Evolutionary conservation across 306 rosid genomes (phyloP), one percentile per base, ranked within the genome.

Genomic region (Datisca glomerata): DNA sequence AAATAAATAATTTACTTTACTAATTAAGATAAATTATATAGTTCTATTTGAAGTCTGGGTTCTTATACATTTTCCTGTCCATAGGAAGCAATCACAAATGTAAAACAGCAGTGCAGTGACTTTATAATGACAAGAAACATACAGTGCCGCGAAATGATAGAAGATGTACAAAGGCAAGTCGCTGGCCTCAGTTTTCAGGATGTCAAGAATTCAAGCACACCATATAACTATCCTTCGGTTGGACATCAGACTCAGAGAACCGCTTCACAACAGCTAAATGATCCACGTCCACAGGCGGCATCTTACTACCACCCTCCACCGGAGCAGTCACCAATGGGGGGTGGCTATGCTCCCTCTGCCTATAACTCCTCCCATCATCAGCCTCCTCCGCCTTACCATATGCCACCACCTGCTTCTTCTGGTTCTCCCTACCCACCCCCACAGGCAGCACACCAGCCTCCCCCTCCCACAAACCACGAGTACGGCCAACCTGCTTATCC

Each of bases 401-500:
- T 71, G 38, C 76, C 85, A 20, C 83, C 78, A 18, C 80, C 78
- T 24, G 6, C 80, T 35, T 60, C 84, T 41, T 49, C 74, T 7
- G 9, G 66, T 16, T 34, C 72, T 29, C 86, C 79, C 7, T 77
- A 80, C 56, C 75, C 71, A 14, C 81, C 87, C 59, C 62, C 68
- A 10, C 94, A 71, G 56, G 59, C 31, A 34, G 78, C 74, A 25
- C 97, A 76, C 40, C 93, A 66, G 58, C 80, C 79, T 33, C 76
- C n/a, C n/a, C n/a, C n/a, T 31, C 36, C 85, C 1, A 51, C 67
- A 9, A 61, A 42, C 71, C 82, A 82, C 20, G 98, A 84, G 56
- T 84, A 84, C 44, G 95, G 98, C 47, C 93, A 82, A 53, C 98
- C 95, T 12, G 86, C 95, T 2, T 89, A 84, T 73, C 98, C 93